Percentiles rank a stretch among this genome's conserved stretches.
These are phyloP conservation scores for Orbilia quercus DNA, from an alignment of 2,329 filamentous ascomycete genomes.

Conservation along the genomic window DNA sequence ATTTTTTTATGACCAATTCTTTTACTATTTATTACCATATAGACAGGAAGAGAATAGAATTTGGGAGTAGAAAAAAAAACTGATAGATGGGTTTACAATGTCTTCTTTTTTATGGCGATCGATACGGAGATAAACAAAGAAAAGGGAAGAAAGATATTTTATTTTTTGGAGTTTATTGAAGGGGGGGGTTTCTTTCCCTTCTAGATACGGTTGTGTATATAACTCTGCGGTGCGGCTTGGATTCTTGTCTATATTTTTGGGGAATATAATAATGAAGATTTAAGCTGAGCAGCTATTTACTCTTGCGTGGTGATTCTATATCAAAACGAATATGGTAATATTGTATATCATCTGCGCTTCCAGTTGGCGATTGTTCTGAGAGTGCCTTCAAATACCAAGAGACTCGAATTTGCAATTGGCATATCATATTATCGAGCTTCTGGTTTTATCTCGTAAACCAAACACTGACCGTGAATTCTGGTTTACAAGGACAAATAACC, in stretches of 20 bases:
- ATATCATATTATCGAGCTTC: too few species aligned
- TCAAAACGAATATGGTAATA: too few species aligned
- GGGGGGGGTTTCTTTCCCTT: background rate
- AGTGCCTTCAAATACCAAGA: too few species aligned
- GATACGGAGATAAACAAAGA: background rate
- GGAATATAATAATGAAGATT: background rate
- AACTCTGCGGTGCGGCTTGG: background rate
- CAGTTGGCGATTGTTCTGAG: too few species aligned
- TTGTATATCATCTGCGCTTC: too few species aligned
- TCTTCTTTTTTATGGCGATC: background rate
- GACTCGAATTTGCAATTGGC: too few species aligned
- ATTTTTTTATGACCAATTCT: background rate
- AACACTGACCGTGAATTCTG: too few species aligned
- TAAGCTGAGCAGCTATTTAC: too few species aligned
- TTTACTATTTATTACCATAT: constrained; percentile 3
- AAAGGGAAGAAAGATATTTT: background rate
- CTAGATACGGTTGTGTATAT: background rate
- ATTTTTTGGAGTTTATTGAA: constrained; percentile 14
- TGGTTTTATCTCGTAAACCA: too few species aligned
- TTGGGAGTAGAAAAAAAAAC: background rate
- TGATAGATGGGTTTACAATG: background rate
- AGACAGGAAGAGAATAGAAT: constrained; percentile 9
- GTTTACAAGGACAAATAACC: too few species aligned
- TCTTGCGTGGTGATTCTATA: too few species aligned
- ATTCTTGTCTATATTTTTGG: constrained; percentile 9